A percentile compares a stretch with the other conserved stretches of the same genome.
Conservation (phyloP, 306 rosid genomes). For the Cyamopsis tetragonoloba region DNA sequence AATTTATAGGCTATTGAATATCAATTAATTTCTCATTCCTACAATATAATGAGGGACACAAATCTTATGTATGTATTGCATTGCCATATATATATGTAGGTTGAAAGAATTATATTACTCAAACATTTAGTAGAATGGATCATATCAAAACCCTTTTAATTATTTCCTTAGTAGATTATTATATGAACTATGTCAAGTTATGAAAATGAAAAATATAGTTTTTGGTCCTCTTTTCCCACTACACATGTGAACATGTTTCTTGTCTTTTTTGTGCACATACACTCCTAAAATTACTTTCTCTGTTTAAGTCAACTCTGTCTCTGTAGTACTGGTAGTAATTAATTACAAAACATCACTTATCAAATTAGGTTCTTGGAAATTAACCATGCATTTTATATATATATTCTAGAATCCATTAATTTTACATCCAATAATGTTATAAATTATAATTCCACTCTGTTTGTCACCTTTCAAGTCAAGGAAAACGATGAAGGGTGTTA, state of each 20-base stretch:
- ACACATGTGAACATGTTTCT: slow-evolving; percentile 15
- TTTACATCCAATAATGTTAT: neutral
- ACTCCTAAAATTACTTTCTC: neutral
- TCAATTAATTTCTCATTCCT: too few species aligned
- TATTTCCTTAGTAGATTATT: neutral
- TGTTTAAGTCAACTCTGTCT: neutral
- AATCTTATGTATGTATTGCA: too few species aligned
- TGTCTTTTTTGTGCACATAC: neutral
- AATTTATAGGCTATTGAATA: too few species aligned
- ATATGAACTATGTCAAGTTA: neutral
- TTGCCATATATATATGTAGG: too few species aligned
- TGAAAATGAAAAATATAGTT: neutral
- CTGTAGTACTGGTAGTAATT: too few species aligned
- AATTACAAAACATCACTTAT: slow-evolving; percentile 18
- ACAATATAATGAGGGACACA: too few species aligned
- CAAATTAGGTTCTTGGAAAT: neutral
- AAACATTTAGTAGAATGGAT: neutral
- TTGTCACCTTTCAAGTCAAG: neutral
- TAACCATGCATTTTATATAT: too few species aligned
- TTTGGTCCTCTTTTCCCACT: neutral
- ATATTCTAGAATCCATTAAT: too few species aligned
- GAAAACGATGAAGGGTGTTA: neutral
- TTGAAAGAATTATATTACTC: too few species aligned
- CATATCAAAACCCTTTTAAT: neutral
- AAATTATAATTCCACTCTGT: too few species aligned